Conservation (phyloP, 768 basidiomycete genomes). For the Mrakia gelida region DNA sequence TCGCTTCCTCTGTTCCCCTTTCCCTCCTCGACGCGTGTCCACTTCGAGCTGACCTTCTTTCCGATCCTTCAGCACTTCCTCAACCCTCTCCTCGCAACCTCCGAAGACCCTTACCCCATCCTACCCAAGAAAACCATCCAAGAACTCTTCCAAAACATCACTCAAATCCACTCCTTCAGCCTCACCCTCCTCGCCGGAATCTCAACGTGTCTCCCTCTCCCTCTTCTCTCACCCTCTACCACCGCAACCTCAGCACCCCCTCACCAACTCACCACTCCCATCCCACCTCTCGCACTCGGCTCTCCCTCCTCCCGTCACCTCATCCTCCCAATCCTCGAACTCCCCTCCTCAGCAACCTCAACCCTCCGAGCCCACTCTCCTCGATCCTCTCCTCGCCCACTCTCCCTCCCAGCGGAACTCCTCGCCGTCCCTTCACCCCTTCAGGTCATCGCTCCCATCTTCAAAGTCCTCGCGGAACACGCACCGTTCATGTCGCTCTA, state of each 20-base stretch:
- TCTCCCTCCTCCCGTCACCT: neutral
- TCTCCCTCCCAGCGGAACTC: neutral
- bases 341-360: slow-evolving; percentile 47
- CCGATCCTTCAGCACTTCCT: slow-evolving; percentile 62
- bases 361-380: neutral
- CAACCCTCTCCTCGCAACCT: slow-evolving; percentile 67
- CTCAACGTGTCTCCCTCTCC: slow-evolving; percentile 65
- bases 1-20: slow-evolving; percentile 31
- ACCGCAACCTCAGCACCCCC: slow-evolving; percentile 23
- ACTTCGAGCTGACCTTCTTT: neutral
- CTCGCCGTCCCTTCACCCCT: neutral
- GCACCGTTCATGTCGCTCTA: slow-evolving; percentile 86
- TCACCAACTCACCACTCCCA: slow-evolving; percentile 43
- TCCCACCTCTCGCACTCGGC: neutral
- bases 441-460: neutral
- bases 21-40: slow-evolving; percentile 24
- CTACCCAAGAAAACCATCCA: slow-evolving; percentile 65
- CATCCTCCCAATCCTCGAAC: neutral
- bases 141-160: slow-evolving; percentile 77
- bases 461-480: slow-evolving; percentile 62
- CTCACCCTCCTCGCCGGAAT: slow-evolving; percentile 52
- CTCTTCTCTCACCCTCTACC: slow-evolving; percentile 40
- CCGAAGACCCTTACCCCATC: slow-evolving; percentile 61
- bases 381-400: neutral
- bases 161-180: slow-evolving; percentile 59